Evolutionary conservation across 768 basidiomycete genomes (phyloP).

Genomic region (Rhodotorula sphaerocarpa): DNA sequence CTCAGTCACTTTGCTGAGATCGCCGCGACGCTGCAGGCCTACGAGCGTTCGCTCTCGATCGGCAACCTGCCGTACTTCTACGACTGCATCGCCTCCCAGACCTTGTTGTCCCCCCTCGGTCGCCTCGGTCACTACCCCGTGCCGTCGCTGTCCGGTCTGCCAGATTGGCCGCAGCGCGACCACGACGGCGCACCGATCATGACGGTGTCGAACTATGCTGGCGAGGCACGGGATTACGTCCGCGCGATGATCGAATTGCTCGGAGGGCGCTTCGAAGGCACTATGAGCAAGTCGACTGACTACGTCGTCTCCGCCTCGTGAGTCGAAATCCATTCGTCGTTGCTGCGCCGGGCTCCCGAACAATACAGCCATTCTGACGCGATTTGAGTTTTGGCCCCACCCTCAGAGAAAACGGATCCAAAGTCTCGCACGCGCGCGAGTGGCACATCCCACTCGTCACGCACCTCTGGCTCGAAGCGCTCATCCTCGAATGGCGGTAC

Average conservation of each 20-base stretch:
- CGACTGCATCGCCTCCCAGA: slow-evolving; percentile 53
- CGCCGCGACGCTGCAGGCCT: too few species aligned
- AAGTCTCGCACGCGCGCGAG: slow-evolving; percentile 61
- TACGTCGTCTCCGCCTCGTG: slow-evolving; percentile 77
- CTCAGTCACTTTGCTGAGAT: too few species aligned
- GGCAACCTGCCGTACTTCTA: slow-evolving; percentile 79
- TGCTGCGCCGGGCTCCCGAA: background rate
- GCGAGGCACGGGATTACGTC: slow-evolving; percentile 75
- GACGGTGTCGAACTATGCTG: slow-evolving; percentile 81
- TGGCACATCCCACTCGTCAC: slow-evolving; percentile 85
- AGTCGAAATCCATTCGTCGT: slow-evolving; percentile 40
- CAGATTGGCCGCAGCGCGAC: background rate
- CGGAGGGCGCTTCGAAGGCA: slow-evolving; percentile 74
- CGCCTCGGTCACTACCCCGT: slow-evolving; percentile 70
- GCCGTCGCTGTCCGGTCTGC: slow-evolving; percentile 7
- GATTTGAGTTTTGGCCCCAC: background rate
- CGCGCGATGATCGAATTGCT: slow-evolving; percentile 68
- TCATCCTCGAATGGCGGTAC: slow-evolving; percentile 62
- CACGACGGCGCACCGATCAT: slow-evolving; percentile 52
- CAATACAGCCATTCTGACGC: too few species aligned
- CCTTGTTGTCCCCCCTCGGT: slow-evolving; percentile 49
- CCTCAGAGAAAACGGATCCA: slow-evolving; percentile 46
- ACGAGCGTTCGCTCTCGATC: slow-evolving; percentile 54
- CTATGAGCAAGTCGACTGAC: slow-evolving; percentile 67
- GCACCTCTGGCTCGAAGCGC: slow-evolving; percentile 86